A percentile compares a stretch with the other conserved stretches of the same genome.
Evolutionary conservation across 2,329 filamentous ascomycete species (phyloP).

Genomic region (Colletotrichum tropicale): DNA sequence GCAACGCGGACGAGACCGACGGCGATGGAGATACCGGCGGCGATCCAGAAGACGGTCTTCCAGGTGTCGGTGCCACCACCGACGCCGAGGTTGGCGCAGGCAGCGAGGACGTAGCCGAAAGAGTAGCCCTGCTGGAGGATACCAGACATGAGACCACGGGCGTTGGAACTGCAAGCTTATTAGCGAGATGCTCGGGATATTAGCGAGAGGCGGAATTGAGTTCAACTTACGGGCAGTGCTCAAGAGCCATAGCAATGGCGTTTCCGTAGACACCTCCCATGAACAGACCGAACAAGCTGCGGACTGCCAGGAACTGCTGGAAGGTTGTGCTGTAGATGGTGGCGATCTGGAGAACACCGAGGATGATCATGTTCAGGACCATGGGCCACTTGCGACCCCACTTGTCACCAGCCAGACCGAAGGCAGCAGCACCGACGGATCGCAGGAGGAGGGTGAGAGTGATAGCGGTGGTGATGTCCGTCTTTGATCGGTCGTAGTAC

Average conservation of each 20-base stretch:
- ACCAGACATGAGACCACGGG: constrained; percentile 80
- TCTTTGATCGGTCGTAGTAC: constrained; percentile 57
- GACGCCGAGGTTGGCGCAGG: constrained; percentile 76
- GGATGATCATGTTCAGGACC: constrained; percentile 78
- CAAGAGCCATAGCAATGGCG: constrained; percentile 78
- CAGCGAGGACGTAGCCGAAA: constrained; percentile 80
- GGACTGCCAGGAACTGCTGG: constrained; percentile 74
- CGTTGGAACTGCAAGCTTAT: constrained; percentile 52
- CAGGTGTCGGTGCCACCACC: constrained; percentile 67
- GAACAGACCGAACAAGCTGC: constrained; percentile 76
- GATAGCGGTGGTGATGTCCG: constrained; percentile 76
- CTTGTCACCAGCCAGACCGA: constrained; percentile 79
- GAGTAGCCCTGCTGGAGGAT: constrained; percentile 85
- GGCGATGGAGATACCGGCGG: constrained; percentile 67
- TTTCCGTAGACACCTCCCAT: constrained; percentile 86
- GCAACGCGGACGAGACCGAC: constrained; percentile 70
- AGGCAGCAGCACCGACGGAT: constrained; percentile 75
- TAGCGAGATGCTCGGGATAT: neutral
- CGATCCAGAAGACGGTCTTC: constrained; percentile 78
- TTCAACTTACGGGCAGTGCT: constrained; percentile 67
- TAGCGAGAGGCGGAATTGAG: neutral
- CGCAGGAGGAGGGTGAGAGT: constrained; percentile 77
- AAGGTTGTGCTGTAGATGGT: constrained; percentile 80
- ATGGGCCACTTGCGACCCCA: constrained; percentile 86
- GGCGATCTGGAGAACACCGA: constrained; percentile 71